Evolutionary conservation across 306 rosid species (phyloP).

Genomic region (Cicer cuneatum): DNA sequence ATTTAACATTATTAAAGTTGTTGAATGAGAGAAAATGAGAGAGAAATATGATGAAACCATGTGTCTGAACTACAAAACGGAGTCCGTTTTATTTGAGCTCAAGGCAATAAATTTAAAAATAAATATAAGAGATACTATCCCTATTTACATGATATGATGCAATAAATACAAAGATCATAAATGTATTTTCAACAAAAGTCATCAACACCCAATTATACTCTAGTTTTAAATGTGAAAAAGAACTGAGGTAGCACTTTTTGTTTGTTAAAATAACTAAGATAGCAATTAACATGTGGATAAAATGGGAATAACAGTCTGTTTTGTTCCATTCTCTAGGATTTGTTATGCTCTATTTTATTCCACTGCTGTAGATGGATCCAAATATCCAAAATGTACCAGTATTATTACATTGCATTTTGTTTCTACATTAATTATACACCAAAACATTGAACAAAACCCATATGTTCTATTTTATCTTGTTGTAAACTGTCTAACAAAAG

Average conservation of each 20-base stretch:
- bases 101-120: too few relatives aligned
- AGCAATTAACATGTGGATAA: not conserved
- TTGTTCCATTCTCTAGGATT: not conserved
- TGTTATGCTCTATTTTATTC: not conserved
- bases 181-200: too few relatives aligned
- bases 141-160: too few relatives aligned
- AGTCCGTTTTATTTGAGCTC: too few relatives aligned
- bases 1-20: slow-evolving; percentile 18
- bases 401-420: not conserved
- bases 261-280: not conserved
- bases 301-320: not conserved
- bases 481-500: not conserved
- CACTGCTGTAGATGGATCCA: not conserved
- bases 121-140: too few relatives aligned
- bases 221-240: not conserved
- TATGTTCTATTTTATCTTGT: not conserved
- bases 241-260: not conserved
- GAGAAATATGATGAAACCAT: too few relatives aligned
- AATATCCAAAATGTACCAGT: not conserved
- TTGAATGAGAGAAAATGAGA: too few relatives aligned
- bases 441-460: not conserved
- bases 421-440: slow-evolving; percentile 11
- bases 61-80: too few relatives aligned
- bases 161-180: too few relatives aligned
- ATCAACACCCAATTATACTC: slow-evolving; percentile 8